Base-by-base conservation (phyloP, 331 rosid species). In the Pyracantha coccinea region DNA sequence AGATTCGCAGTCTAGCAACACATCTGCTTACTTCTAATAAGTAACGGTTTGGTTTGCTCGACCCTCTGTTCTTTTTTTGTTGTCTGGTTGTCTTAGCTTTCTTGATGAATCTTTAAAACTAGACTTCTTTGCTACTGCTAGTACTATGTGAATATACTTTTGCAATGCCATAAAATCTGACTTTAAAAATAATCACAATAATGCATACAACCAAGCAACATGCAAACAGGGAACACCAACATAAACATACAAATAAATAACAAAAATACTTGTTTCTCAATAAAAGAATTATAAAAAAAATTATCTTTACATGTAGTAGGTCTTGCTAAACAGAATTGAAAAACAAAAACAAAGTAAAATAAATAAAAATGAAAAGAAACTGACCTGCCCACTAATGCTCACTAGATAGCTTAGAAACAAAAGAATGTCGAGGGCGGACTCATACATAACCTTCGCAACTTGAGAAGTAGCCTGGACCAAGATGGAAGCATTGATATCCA, bases 391-490 rank as follows among this genome's bases (percentile, higher is more conserved):
- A 54, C 96, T 74, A 77, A 82, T 83, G 81, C 84, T 88, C 75
- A 94, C 89, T 80, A 94, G 87, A 83, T 94, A 94, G 81, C 90
- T 85, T 57, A 94, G 84, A 79, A 94, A 92, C 78, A 94, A 82
- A 71, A 89, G 93, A 78, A 94, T 78, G 68, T 94, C 97, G 78
- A 91, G 55, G 69, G 99, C 88, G 73, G 92, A 88, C 82, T 92
- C 97, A 75, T 85, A 89, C 99, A 92, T 94, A 81, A 84, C 86
- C 82, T 94, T 84, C 8, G 97, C 88, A 78, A 92, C 86, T 87
- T 94, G 99, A 80, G 88, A 85, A 35, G 96, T 89, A 71, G 96
- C 90, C 72, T 92, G 97, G 66, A 90, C 97, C 85, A 90, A 58
- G 69, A 88, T 73, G 60, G 91, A 83, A 75, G 90, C 83, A 81